Evolutionary conservation across 768 basidiomycete genomes (phyloP), one percentile per base, ranked within the genome.

Genomic region (Crepidotus variabilis): DNA sequence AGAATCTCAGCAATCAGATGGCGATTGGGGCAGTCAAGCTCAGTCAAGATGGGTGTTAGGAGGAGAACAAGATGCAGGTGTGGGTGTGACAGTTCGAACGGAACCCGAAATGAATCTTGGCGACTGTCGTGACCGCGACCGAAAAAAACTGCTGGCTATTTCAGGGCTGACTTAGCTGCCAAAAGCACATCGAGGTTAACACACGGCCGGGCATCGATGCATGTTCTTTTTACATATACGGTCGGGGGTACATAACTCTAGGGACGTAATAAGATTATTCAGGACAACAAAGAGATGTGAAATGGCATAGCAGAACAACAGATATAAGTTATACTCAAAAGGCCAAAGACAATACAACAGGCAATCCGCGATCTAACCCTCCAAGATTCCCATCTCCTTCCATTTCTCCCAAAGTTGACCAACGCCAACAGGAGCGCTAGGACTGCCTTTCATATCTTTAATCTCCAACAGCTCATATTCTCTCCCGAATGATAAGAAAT

Each of bases 401-500:
- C 94, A 95, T 63, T 82, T 87, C 64, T 95, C 90, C 85, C 90
- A 92, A 28, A 98, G 73, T 54, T 84, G 77, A 4, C 91, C 91
- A 13, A 89, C 76, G 1, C 92, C 93, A 5, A 90, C 89, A 0
- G 79, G 76, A 11, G 84, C 73, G 47, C 80, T 78, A 3, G 81
- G 57, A 46, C 83, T 67, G 1, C 92, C 91, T 62, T 86, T 88
- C 63, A 98, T 80, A 61, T 99, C 97, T 71, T 94, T 94, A 67
- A 88, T 74, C 39, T 96, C 94, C 58, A 98, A 71, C 36, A 98
- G 73, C 66, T 97, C 92, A 68, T 97, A 99, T 70, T 98, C 94
- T 57, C 87, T 84, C 1, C 97, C 97, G 66, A 98, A 98, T 0
- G 96, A 90, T 32, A 99, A 78, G 75, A 97, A 98, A 72, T 99